Base-by-base conservation (phyloP, 1,139 yeast species). In the Yamadazyma pseudoaaseri region DNA sequence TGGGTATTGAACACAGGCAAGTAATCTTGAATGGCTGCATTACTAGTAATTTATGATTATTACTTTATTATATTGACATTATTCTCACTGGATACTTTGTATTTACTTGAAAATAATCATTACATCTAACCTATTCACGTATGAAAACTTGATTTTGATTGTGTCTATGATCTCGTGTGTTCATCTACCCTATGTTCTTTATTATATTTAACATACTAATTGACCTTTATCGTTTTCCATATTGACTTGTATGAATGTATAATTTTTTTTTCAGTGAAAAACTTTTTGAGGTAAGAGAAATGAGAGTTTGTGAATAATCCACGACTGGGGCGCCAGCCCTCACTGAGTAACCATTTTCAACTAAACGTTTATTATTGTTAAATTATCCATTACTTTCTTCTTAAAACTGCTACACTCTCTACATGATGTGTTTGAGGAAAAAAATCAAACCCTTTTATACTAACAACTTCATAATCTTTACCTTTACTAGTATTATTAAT, bases 171-270 rank as follows among this genome's bases (percentile, higher is more conserved):
- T n/a, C n/a, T n/a, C n/a, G n/a, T n/a, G n/a, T n/a, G n/a, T n/a
- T n/a, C n/a, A n/a, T n/a, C n/a, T n/a, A n/a, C n/a, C n/a, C n/a
- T n/a, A n/a, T n/a, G n/a, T n/a, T n/a, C n/a, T n/a, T n/a, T n/a
- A n/a, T n/a, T n/a, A n/a, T n/a, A n/a, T n/a, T n/a, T n/a, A 18
- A 84, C 96, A 73, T 85, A 86, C 97, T 79, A 90, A 84, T 81
- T 87, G 95, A 76, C 98, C 98, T 81, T 87, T 87, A 76, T 92
- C 97, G 98, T 92, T 92, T 84, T 92, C 97, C 98, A 92, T 92
- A 66, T 76, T 87, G 85, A 54, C 58, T 42, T 31, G 32, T 38
- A 25, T 33, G 33, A 61, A 45, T 53, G 44, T 47, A 37, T 38
- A 49, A 43, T 49, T 49, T 52, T 48, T 53, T 47, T 51, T 50